A percentile compares a stretch with the other conserved stretches of the same genome.
phyloP scores from a whole-genome alignment of 1,284 basidiomycete species.

The Blastosporella zonata region DNA sequence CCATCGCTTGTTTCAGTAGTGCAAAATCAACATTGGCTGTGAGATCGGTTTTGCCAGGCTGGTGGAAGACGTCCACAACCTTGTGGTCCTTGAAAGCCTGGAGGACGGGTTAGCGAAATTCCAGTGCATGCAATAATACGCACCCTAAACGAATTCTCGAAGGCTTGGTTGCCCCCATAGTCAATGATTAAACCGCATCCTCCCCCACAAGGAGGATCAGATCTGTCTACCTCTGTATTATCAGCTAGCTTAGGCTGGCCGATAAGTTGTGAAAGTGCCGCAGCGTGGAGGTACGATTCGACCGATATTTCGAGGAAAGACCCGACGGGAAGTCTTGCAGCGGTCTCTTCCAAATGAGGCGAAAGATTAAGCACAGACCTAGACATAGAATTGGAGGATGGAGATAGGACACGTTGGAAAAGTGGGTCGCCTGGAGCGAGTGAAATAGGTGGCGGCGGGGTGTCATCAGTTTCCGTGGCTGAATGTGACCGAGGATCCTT shows the following conservation, averaged over 20 bases:
- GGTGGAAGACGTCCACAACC: conserved; percentile 82
- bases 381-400: conserved; percentile 61
- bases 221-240: neutral
- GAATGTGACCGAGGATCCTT: conserved; percentile 11
- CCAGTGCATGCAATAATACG: conserved; percentile 22
- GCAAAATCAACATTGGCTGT: conserved; percentile 97
- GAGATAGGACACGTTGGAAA: conserved; percentile 69
- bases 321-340: conserved; percentile 68
- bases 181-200: conserved; percentile 88
- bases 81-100: conserved; percentile 90
- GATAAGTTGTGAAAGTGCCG: conserved; percentile 38
- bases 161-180: conserved; percentile 79
- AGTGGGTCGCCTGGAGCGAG: conserved; percentile 29
- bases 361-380: conserved; percentile 68
- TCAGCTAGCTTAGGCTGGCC: neutral
- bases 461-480: neutral
- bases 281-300: conserved; percentile 62
- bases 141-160: conserved; percentile 80
- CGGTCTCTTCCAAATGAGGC: conserved; percentile 35
- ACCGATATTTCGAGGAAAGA: conserved; percentile 79
- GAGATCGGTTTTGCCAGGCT: conserved; percentile 87
- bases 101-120: conserved; percentile 3
- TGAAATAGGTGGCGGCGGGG: neutral
- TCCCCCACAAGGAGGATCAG: conserved; percentile 29
- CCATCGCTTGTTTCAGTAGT: conserved; percentile 78